These are phyloP conservation scores for Capronia coronata DNA, from an alignment of 2,329 filamentous ascomycete species.

Conservation along the genomic window DNA sequence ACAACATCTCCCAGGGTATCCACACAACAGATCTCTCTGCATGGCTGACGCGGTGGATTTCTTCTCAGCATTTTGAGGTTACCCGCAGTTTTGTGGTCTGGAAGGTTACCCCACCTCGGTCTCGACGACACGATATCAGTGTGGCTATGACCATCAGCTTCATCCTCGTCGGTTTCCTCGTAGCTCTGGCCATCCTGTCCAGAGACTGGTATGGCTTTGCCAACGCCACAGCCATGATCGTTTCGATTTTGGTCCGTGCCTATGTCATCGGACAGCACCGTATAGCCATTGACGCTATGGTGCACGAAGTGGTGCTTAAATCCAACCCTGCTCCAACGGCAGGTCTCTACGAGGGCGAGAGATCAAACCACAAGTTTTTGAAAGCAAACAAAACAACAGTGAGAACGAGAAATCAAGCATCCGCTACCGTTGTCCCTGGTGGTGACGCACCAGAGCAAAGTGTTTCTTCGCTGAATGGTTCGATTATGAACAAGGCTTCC, in stretches of 20 bases:
- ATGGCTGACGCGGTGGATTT: conserved; percentile 24
- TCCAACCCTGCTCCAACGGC: neutral
- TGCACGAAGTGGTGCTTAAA: conserved; percentile 8
- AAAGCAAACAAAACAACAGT: conserved; percentile 4
- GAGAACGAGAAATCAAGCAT: neutral
- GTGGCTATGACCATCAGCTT: conserved; percentile 14
- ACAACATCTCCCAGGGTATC: conserved; percentile 28
- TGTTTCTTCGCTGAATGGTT: neutral
- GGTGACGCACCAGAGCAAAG: neutral
- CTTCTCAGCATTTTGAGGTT: conserved; percentile 16
- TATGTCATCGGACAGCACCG: conserved; percentile 20
- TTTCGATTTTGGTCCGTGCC: conserved; percentile 18
- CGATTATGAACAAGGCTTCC: neutral
- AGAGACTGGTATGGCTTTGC: conserved; percentile 24
- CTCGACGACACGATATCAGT: conserved; percentile 5
- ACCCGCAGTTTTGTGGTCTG: conserved; percentile 19
- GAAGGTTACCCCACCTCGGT: conserved; percentile 12
- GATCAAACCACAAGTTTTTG: neutral
- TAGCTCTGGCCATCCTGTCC: conserved; percentile 17
- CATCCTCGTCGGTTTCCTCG: conserved; percentile 13
- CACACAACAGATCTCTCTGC: conserved; percentile 23
- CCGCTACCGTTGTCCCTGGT: neutral
- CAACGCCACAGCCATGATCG: conserved; percentile 20
- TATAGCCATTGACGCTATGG: conserved; percentile 12
- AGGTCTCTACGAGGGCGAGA: conserved; percentile 3